Conservation (phyloP, 23 red algal genomes). For the Gracilaria domingensis region DNA sequence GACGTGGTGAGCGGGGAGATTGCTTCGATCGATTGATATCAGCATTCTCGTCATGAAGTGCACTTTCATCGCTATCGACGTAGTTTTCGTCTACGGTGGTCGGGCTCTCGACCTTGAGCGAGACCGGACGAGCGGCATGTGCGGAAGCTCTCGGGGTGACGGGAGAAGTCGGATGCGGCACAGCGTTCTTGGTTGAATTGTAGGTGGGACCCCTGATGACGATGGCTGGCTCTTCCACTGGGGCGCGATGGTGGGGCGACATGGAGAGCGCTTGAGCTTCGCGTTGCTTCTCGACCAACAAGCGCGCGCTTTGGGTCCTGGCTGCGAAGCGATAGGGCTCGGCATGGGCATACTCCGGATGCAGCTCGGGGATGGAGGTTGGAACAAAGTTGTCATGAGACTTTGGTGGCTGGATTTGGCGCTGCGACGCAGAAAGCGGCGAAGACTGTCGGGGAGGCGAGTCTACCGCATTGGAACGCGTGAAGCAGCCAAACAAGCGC, state of each 20-base stretch:
- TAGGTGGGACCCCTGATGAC: constrained; percentile 64
- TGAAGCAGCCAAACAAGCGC: constrained; percentile 22
- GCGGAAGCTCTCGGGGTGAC: not conserved
- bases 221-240: not conserved
- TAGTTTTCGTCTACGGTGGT: constrained; percentile 26
- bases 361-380: constrained; percentile 70
- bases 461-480: constrained; percentile 29
- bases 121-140: constrained; percentile 5
- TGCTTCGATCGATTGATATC: constrained; percentile 23
- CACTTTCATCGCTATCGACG: constrained; percentile 29
- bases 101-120: constrained; percentile 58
- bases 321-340: constrained; percentile 72
- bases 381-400: constrained; percentile 23
- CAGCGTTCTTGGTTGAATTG: not conserved
- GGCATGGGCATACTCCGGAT: constrained; percentile 73
- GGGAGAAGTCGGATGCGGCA: not conserved
- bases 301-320: constrained; percentile 55
- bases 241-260: not conserved
- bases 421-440: not conserved
- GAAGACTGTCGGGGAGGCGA: not conserved
- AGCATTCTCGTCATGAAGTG: constrained; percentile 30
- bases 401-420: not conserved
- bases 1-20: constrained; percentile 19
- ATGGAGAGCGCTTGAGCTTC: not conserved
- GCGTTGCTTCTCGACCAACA: constrained; percentile 56